Percentiles rank a stretch among this genome's conserved stretches.
phyloP scores from a whole-genome alignment of 2,329 filamentous ascomycete species.

The Zasmidium citrigriseum region DNA sequence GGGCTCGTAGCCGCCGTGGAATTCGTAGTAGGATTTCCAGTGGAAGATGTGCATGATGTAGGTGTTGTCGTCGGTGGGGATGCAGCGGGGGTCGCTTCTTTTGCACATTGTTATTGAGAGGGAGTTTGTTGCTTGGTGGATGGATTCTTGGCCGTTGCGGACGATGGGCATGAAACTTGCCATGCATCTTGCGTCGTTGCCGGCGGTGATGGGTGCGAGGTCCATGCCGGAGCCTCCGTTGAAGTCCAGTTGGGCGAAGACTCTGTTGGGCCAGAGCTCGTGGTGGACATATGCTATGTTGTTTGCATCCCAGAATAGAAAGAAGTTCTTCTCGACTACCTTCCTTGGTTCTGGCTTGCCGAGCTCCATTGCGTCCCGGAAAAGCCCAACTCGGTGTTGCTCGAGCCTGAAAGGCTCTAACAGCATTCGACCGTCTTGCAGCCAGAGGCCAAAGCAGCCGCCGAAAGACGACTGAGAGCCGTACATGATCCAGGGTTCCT shows the following conservation, averaged over 20 bases:
- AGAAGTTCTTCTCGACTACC: conserved; percentile 62
- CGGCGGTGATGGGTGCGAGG: conserved; percentile 42
- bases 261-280: conserved; percentile 53
- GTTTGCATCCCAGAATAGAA: conserved; percentile 59
- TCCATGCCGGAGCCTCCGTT: conserved; percentile 53
- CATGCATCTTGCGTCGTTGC: conserved; percentile 49
- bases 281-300: conserved; percentile 55
- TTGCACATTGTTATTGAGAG: conserved; percentile 57
- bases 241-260: conserved; percentile 48
- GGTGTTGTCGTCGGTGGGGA: conserved; percentile 50
- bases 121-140: conserved; percentile 64
- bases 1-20: conserved; percentile 57
- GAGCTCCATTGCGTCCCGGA: conserved; percentile 52
- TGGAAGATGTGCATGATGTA: conserved; percentile 59
- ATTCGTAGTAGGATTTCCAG: conserved; percentile 53
- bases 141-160: conserved; percentile 37
- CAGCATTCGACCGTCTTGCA: conserved; percentile 56
- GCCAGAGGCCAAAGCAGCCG: conserved; percentile 60
- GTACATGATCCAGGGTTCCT: conserved; percentile 53
- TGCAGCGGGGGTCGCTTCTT: conserved; percentile 48
- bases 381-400: too few species aligned
- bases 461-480: conserved; percentile 57
- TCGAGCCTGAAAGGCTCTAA: conserved; percentile 37
- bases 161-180: conserved; percentile 37
- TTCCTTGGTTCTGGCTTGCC: conserved; percentile 50